A percentile compares a stretch with the other conserved stretches of the same genome.
Conservation (phyloP, 2,329 filamentous ascomycete species). For the Xylaria sp. region DNA sequence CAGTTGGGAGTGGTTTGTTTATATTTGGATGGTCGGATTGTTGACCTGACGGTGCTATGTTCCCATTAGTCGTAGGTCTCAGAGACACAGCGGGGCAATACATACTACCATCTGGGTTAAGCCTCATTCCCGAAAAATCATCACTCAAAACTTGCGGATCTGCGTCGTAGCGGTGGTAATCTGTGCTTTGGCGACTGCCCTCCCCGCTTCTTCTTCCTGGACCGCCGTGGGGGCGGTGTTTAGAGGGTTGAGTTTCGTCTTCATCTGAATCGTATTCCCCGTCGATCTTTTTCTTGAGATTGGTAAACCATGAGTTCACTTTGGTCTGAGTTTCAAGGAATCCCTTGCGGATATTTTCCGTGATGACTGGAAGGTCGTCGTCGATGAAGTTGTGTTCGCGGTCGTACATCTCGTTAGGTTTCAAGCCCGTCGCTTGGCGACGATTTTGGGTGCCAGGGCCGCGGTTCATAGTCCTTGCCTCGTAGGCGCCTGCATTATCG, state of each 20-base stretch:
- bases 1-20: slow-evolving; percentile 70
- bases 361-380: slow-evolving; percentile 93
- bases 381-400: slow-evolving; percentile 92
- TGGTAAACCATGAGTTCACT: slow-evolving; percentile 92
- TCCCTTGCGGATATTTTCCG: slow-evolving; percentile 91
- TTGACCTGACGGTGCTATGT: slow-evolving; percentile 50
- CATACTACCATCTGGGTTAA: slow-evolving; percentile 72
- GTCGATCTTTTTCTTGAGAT: slow-evolving; percentile 91
- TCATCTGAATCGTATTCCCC: slow-evolving; percentile 83
- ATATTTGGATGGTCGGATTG: slow-evolving; percentile 79
- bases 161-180: slow-evolving; percentile 92
- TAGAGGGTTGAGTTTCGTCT: slow-evolving; percentile 58
- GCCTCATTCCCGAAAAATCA: slow-evolving; percentile 81
- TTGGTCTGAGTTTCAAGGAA: slow-evolving; percentile 94
- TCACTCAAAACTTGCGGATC: slow-evolving; percentile 91
- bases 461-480: slow-evolving; percentile 64
- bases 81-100: slow-evolving; percentile 34
- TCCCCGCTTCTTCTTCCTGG: slow-evolving; percentile 66
- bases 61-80: slow-evolving; percentile 62
- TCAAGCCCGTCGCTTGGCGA: slow-evolving; percentile 63
- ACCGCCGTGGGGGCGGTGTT: slow-evolving; percentile 42
- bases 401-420: slow-evolving; percentile 69
- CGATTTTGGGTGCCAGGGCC: slow-evolving; percentile 50
- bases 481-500: slow-evolving; percentile 70
- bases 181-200: slow-evolving; percentile 77